Conservation (phyloP, 352 stramenopile genomes). For the Phytophthora rubi region DNA sequence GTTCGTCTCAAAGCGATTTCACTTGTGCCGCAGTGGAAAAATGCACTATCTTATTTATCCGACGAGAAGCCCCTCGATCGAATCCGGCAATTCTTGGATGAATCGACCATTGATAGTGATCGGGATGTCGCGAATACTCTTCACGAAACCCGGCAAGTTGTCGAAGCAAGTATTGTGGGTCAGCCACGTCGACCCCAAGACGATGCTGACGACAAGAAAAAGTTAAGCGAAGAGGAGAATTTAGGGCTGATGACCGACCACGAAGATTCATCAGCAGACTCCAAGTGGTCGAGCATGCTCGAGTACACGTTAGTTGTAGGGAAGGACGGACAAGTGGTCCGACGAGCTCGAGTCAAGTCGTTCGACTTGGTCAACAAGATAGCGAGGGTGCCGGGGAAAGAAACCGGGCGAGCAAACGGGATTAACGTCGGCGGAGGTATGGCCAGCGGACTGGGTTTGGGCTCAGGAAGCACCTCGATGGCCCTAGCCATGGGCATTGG, state of each 20-base stretch:
- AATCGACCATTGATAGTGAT: conserved; percentile 63
- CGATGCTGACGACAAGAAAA: conserved; percentile 67
- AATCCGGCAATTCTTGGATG: conserved; percentile 74
- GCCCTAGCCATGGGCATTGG: conserved; percentile 41
- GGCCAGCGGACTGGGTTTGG: conserved; percentile 30
- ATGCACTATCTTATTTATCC: conserved; percentile 52
- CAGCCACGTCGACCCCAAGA: conserved; percentile 53
- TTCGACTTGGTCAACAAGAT: conserved; percentile 85
- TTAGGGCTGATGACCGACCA: conserved; percentile 70
- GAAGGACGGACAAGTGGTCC: conserved; percentile 86
- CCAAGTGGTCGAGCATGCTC: conserved; percentile 88
- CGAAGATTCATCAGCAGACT: conserved; percentile 79
- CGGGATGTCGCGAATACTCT: conserved; percentile 67
- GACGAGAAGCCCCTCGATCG: conserved; percentile 81
- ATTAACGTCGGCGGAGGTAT: conserved; percentile 27
- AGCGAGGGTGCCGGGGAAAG: conserved; percentile 55
- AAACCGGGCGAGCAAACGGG: conserved; percentile 41
- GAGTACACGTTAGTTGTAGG: conserved; percentile 86
- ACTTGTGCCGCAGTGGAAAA: conserved; percentile 71
- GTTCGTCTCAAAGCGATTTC: conserved; percentile 77
- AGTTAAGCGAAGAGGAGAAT: conserved; percentile 66
- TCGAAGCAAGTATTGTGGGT: conserved; percentile 50
- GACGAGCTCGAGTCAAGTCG: conserved; percentile 80
- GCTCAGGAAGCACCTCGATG: conserved; percentile 38
- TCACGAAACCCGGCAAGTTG: conserved; percentile 47